These are phyloP conservation scores for Kondoa malvinella DNA, from an alignment of 768 basidiomycete species.

Conservation along the genomic window DNA sequence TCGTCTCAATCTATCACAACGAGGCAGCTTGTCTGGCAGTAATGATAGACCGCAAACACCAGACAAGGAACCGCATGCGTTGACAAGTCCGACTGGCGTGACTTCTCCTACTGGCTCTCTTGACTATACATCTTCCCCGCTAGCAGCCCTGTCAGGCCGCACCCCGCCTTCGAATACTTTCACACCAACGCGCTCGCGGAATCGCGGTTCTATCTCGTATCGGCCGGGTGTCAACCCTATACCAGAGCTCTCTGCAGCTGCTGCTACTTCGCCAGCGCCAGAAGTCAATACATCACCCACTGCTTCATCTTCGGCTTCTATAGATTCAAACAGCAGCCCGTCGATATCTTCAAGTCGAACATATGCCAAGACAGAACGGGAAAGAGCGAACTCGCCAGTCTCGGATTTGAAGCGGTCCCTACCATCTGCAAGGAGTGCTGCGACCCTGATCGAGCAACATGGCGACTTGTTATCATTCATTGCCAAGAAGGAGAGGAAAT, in stretches of 20 bases:
- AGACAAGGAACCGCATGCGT: too few relatives aligned
- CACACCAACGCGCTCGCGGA: neutral
- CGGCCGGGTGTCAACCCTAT: neutral
- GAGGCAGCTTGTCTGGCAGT: neutral
- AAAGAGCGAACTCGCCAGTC: neutral
- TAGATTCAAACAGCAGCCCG: neutral
- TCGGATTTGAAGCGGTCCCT: neutral
- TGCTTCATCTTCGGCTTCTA: neutral
- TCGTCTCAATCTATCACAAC: neutral
- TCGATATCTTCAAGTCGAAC: neutral
- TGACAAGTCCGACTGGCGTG: too few relatives aligned
- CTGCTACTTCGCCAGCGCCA: neutral
- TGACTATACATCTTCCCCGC: too few relatives aligned
- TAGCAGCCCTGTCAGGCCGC: too few relatives aligned
- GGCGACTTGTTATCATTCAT: conserved; percentile 25
- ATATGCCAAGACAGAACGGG: conserved; percentile 1
- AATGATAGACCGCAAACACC: neutral
- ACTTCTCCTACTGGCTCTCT: too few relatives aligned
- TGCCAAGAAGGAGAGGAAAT: conserved; percentile 28
- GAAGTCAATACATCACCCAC: neutral
- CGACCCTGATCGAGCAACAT: conserved; percentile 21
- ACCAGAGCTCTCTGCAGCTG: neutral
- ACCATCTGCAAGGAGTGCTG: neutral
- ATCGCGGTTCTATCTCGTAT: neutral
- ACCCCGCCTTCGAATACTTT: neutral